Evolutionary conservation across 208 protist species (phyloP).

Genomic region (Trypanosomatidae sp.): DNA sequence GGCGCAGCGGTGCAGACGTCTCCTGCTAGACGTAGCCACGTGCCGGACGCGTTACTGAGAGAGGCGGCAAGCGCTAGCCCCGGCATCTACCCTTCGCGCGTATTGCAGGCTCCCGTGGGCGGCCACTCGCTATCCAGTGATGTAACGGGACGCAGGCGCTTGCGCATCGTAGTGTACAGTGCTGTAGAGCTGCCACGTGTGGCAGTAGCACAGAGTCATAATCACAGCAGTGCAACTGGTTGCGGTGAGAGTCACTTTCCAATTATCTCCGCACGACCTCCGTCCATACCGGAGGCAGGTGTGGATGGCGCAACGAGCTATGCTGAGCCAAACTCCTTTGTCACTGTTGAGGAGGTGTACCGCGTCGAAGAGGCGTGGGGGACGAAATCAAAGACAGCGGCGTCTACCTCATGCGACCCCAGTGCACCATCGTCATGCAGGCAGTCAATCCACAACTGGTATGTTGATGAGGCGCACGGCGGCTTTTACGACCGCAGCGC

Average conservation of each 20-base stretch:
- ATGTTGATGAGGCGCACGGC: constrained; percentile 49
- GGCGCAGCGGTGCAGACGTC: neutral
- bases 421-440: constrained; percentile 13
- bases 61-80: neutral
- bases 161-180: constrained; percentile 54
- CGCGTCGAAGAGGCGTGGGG: constrained; percentile 1
- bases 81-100: neutral
- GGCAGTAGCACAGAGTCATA: constrained; percentile 21
- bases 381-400: neutral
- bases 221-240: neutral
- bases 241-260: neutral
- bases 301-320: constrained; percentile 31
- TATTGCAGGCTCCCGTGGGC: neutral
- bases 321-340: constrained; percentile 56
- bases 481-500: constrained; percentile 75
- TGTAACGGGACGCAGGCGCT: constrained; percentile 27
- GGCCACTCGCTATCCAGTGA: neutral
- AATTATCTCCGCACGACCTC: constrained; percentile 18
- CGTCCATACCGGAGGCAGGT: constrained; percentile 13
- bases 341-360: constrained; percentile 79
- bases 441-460: constrained; percentile 58
- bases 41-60: neutral
- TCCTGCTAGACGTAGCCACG: neutral
- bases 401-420: neutral
- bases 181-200: constrained; percentile 63